Evolutionary conservation across 2,329 filamentous ascomycete species (phyloP).

Genomic region (Epichloe baconii): DNA sequence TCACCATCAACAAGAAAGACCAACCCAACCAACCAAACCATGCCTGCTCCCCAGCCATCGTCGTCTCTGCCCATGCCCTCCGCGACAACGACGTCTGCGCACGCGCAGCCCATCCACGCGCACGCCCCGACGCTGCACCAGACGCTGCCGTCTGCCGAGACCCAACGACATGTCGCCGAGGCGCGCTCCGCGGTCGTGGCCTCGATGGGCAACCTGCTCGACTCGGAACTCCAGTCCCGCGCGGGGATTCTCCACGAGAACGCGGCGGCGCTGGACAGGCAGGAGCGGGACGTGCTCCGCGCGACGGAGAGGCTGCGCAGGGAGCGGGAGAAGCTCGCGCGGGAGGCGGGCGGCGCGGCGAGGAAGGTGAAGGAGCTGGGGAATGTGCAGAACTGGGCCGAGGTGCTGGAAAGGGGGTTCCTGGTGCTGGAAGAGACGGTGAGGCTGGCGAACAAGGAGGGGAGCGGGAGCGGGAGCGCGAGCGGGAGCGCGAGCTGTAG

Average conservation of each 20-base stretch:
- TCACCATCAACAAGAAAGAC: neutral
- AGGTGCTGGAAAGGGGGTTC: conserved; percentile 62
- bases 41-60: neutral
- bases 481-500: conserved; percentile 20
- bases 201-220: conserved; percentile 55
- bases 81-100: neutral
- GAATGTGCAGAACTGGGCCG: conserved; percentile 77
- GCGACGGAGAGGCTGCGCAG: conserved; percentile 46
- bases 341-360: conserved; percentile 48
- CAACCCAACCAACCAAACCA: neutral
- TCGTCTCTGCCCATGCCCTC: neutral
- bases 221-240: conserved; percentile 53
- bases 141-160: conserved; percentile 27
- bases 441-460: conserved; percentile 33
- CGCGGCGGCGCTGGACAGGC: conserved; percentile 47
- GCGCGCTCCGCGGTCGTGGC: conserved; percentile 47
- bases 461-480: conserved; percentile 8
- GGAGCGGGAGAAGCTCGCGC: conserved; percentile 53
- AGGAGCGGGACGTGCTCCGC: conserved; percentile 51
- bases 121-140: conserved; percentile 17
- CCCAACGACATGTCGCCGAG: conserved; percentile 37
- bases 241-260: conserved; percentile 59
- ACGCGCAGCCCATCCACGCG: neutral
- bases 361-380: conserved; percentile 63
- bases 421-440: conserved; percentile 52